Percentiles rank a stretch among this genome's conserved stretches.
Evolutionary conservation across 2,329 filamentous ascomycete genomes (phyloP).

Genomic region (Microdochium paspali): DNA sequence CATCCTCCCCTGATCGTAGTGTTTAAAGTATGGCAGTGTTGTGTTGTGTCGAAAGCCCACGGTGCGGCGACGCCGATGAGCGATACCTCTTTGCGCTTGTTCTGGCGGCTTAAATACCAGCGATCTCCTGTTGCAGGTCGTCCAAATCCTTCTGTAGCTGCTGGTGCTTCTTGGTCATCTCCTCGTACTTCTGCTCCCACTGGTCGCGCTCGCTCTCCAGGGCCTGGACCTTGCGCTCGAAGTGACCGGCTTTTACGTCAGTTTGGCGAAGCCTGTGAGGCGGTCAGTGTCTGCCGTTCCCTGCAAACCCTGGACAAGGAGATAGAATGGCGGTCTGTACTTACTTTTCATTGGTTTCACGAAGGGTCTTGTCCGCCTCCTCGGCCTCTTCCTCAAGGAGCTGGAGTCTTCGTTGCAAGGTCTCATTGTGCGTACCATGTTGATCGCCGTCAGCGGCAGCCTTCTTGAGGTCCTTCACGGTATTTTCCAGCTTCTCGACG

Average conservation of each 20-base stretch:
- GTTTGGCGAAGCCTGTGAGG: slow-evolving; percentile 81
- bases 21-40: neutral
- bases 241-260: slow-evolving; percentile 98
- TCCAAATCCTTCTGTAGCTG: slow-evolving; percentile 82
- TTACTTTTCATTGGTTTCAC: slow-evolving; percentile 98
- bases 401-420: slow-evolving; percentile 83
- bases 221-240: slow-evolving; percentile 97
- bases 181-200: slow-evolving; percentile 97
- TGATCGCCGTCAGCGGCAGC: slow-evolving; percentile 72
- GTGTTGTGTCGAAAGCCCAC: neutral
- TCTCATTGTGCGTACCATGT: slow-evolving; percentile 84
- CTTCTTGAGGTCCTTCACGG: slow-evolving; percentile 81
- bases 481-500: slow-evolving; percentile 82
- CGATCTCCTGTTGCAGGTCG: slow-evolving; percentile 83
- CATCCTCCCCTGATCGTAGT: too few species aligned
- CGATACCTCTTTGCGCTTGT: neutral
- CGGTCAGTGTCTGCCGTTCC: neutral
- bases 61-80: neutral
- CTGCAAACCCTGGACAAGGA: neutral
- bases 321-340: slow-evolving; percentile 23
- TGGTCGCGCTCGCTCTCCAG: slow-evolving; percentile 85
- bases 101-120: slow-evolving; percentile 58
- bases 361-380: slow-evolving; percentile 88
- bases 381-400: slow-evolving; percentile 97
- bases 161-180: slow-evolving; percentile 86